Evolutionary conservation across 495 filamentous ascomycete genomes (phyloP).

Genomic region (Penicillium chermesinum): DNA sequence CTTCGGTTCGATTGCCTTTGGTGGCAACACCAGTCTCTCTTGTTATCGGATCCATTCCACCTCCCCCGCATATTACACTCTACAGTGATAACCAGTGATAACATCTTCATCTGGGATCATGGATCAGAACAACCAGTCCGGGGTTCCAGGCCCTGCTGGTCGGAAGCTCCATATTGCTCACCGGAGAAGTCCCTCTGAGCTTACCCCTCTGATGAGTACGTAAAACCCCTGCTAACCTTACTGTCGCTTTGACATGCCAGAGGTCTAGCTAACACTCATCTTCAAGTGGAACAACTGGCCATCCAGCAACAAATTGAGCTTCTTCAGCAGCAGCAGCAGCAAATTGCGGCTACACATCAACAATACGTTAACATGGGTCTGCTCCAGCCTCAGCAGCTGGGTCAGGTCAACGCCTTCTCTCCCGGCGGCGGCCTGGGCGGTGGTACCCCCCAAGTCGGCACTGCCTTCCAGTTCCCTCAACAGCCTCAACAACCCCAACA

Average conservation of each 20-base stretch:
- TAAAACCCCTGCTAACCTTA: conserved; percentile 36
- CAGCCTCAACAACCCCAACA: conserved; percentile 66
- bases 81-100: conserved; percentile 19
- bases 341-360: conserved; percentile 91
- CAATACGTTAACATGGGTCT: conserved; percentile 97
- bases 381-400: conserved; percentile 76
- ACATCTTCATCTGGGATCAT: conserved; percentile 46
- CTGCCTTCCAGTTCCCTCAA: conserved; percentile 86
- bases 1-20: conserved; percentile 22
- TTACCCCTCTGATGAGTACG: conserved; percentile 98
- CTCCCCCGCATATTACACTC: conserved; percentile 17
- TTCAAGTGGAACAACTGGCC: conserved; percentile 91
- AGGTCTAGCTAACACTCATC: conserved; percentile 7
- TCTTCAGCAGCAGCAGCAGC: conserved; percentile 96
- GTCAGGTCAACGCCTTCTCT: conserved; percentile 62
- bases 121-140: conserved; percentile 78
- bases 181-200: conserved; percentile 92
- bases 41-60: conserved; percentile 14
- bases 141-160: conserved; percentile 74
- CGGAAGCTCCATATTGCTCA: conserved; percentile 97
- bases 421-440: conserved; percentile 59
- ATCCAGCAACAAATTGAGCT: conserved; percentile 98
- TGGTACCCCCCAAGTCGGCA: conserved; percentile 67
- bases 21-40: conserved; percentile 22
- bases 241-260: neutral